phyloP scores from a whole-genome alignment of 1,284 basidiomycete genomes.

The Schizophyllum amplum region DNA sequence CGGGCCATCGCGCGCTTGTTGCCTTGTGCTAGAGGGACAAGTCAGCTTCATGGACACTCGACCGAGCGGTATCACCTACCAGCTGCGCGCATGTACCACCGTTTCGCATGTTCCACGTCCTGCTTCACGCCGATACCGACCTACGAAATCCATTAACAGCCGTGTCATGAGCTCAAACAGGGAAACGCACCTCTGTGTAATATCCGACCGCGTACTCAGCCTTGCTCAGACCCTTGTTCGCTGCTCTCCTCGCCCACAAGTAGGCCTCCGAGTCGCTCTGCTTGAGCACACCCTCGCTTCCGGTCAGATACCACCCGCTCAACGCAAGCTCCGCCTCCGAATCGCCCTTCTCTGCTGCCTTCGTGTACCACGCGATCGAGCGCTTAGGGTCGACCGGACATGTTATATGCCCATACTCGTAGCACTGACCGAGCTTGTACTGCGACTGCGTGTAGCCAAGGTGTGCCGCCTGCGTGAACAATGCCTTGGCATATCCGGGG shows the following conservation, averaged over 20 bases:
- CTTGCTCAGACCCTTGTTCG: constrained; percentile 88
- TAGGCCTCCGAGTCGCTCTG: constrained; percentile 98
- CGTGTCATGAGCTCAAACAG: background rate
- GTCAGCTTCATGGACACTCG: constrained; percentile 7
- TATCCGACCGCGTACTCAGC: constrained; percentile 97
- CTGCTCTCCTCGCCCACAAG: constrained; percentile 89
- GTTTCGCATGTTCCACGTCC: constrained; percentile 92
- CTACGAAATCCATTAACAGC: background rate
- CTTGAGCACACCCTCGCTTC: constrained; percentile 91
- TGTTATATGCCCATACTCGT: constrained; percentile 85
- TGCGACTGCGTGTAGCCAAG: constrained; percentile 92
- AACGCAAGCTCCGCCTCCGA: constrained; percentile 92
- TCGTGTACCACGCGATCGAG: constrained; percentile 98
- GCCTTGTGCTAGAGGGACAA: constrained; percentile 63
- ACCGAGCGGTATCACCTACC: constrained; percentile 49
- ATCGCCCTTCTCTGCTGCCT: constrained; percentile 93
- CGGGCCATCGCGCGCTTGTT: constrained; percentile 94
- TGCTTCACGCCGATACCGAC: constrained; percentile 95
- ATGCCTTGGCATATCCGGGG: constrained; percentile 74
- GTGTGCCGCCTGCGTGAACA: constrained; percentile 90
- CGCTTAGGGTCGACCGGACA: constrained; percentile 91
- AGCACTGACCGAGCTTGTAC: constrained; percentile 92
- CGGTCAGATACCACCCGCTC: constrained; percentile 96
- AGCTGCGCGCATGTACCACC: constrained; percentile 98
- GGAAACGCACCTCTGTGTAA: constrained; percentile 68